These are phyloP conservation scores for Colletotrichum sp. DNA, from an alignment of 2,329 filamentous ascomycete genomes.

Conservation along the genomic window DNA sequence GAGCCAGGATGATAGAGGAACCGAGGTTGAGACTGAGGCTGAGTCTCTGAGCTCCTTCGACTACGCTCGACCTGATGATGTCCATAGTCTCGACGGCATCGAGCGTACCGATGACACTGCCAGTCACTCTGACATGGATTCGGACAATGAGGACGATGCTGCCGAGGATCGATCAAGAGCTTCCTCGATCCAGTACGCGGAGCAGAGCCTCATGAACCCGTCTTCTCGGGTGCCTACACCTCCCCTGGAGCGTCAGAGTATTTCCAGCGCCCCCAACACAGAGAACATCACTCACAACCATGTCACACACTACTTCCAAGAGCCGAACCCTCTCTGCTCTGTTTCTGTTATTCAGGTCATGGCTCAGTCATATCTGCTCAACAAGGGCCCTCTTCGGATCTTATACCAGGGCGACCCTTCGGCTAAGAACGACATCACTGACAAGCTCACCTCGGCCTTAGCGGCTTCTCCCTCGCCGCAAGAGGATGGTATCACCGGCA, in stretches of 20 bases:
- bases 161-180: slow-evolving; percentile 29
- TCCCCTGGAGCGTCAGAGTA: background rate
- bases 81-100: slow-evolving; percentile 56
- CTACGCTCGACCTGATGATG: slow-evolving; percentile 53
- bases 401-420: slow-evolving; percentile 52
- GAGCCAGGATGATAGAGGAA: slow-evolving; percentile 53
- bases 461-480: slow-evolving; percentile 40
- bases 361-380: slow-evolving; percentile 48
- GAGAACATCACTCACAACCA: slow-evolving; percentile 39
- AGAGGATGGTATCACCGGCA: background rate
- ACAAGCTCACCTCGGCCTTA: slow-evolving; percentile 54
- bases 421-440: slow-evolving; percentile 44
- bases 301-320: slow-evolving; percentile 45
- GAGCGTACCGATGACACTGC: slow-evolving; percentile 47
- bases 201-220: slow-evolving; percentile 51
- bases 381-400: slow-evolving; percentile 50
- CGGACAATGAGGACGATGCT: slow-evolving; percentile 21
- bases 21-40: slow-evolving; percentile 45
- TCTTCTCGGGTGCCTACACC: slow-evolving; percentile 28
- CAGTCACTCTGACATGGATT: slow-evolving; percentile 15
- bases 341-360: slow-evolving; percentile 54
- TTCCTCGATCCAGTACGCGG: slow-evolving; percentile 54
- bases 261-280: slow-evolving; percentile 35
- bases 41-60: slow-evolving; percentile 58
- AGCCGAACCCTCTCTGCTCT: slow-evolving; percentile 11